Evolutionary conservation across 805 yeast genomes (phyloP), one percentile per base, ranked within the genome.

Genomic region (Kazachstania psychrophila): DNA sequence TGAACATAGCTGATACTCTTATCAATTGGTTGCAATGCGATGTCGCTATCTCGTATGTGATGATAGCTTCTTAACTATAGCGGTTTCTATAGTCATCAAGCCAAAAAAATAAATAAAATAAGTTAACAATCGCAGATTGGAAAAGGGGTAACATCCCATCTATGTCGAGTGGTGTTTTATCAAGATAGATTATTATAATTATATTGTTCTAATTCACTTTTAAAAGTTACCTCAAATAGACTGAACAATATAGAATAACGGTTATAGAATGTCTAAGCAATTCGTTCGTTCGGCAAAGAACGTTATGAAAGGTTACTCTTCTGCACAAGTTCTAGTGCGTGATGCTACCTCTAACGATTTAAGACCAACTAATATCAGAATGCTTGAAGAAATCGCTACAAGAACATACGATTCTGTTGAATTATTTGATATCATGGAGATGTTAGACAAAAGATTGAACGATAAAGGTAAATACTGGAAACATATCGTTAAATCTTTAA

Each of bases 401-500:
- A 69, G 74, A 47, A 83, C 95, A 1, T 79, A 72, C 55, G 81
- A 77, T 41, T 64, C 65, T 44, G 75, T 79, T 6, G 94, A 85
- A 49, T 77, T 87, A 50, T 69, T 86, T 52, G 94, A 87, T 54
- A 76, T 87, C 32, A 83, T 89, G 94, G 96, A 89, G 54, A 86
- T 89, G 79, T 62, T 89, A 31, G 96, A 89, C 62, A 75, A 86
- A 47, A 73, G 98, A 45, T 65, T 89, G 46, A 89, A 89, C 54
- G 97, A 89, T 56, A 88, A 88, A 66, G 97, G 97, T 43, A 88
- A 87, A 59, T 83, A 89, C 63, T 89, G 96, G 96, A 73, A 95
- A 47, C 98, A 89, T 58, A 88, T 89, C 34, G 88, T 94, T 44
- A 92, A 89, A 60, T 79, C 95, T 1, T 68, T 89, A 43, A 81